Conservation (phyloP, 1,139 yeast genomes). For the Pichia terricola region DNA sequence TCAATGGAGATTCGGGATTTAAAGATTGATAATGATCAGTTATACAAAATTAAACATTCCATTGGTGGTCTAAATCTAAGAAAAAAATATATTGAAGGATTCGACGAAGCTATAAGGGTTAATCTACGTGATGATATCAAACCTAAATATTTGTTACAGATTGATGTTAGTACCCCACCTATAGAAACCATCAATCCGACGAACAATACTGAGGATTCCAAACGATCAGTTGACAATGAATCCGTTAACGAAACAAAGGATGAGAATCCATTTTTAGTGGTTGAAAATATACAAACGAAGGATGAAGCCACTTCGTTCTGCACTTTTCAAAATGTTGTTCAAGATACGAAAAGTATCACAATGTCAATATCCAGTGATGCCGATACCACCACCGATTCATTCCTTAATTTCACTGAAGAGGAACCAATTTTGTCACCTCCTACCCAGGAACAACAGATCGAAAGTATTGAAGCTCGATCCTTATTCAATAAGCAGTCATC, state of each 20-base stretch:
- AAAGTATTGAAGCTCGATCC: slow-evolving; percentile 6
- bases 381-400: background rate
- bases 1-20: slow-evolving; percentile 22
- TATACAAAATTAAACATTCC: slow-evolving; percentile 58
- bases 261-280: background rate
- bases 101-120: slow-evolving; percentile 25
- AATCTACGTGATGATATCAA: slow-evolving; percentile 21
- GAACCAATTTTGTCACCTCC: slow-evolving; percentile 6
- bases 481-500: slow-evolving; percentile 6
- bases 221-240: background rate
- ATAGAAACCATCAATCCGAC: background rate
- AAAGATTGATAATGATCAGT: slow-evolving; percentile 33
- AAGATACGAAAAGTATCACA: too few relatives aligned
- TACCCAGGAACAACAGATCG: slow-evolving; percentile 3
- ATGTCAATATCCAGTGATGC: background rate
- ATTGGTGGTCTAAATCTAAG: slow-evolving; percentile 40
- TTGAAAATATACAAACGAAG: background rate
- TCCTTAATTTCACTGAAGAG: background rate
- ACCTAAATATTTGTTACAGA: slow-evolving; percentile 6
- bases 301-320: too few relatives aligned
- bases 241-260: background rate
- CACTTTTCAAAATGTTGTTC: background rate
- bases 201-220: background rate
- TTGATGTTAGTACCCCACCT: background rate
- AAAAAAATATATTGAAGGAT: slow-evolving; percentile 13